phyloP scores from a whole-genome alignment of 176 grass and related monocot genomes.

The Eragrostis curvula region DNA sequence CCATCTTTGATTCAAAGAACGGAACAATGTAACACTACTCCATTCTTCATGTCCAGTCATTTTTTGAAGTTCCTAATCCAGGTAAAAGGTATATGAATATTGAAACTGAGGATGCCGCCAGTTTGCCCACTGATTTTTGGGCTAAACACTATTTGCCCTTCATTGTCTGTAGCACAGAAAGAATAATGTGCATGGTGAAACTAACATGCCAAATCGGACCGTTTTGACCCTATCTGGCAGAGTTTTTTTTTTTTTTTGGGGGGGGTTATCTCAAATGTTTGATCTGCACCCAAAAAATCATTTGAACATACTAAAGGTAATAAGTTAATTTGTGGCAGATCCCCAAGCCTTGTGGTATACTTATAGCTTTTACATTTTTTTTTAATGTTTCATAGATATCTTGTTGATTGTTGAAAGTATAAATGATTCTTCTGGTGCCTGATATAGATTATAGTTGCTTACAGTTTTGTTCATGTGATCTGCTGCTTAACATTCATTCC shows the following conservation, averaged over 20 bases:
- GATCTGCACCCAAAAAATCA: background rate
- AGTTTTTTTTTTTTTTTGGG: too few relatives aligned
- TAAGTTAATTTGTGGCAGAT: background rate
- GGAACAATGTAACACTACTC: background rate
- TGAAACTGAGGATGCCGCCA: background rate
- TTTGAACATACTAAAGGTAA: background rate
- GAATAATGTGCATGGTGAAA: background rate
- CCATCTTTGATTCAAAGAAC: background rate
- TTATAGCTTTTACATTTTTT: background rate
- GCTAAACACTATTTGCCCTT: background rate
- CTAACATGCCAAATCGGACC: background rate
- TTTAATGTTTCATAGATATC: background rate
- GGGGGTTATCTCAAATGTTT: background rate
- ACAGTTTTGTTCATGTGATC: constrained; percentile 1
- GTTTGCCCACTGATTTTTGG: background rate
- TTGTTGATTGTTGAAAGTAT: background rate
- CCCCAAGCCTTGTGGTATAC: background rate
- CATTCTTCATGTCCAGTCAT: background rate
- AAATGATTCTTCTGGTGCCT: constrained; percentile 7
- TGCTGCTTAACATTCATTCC: constrained; percentile 13
- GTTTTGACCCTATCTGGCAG: background rate
- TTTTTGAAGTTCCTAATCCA: background rate
- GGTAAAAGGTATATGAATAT: background rate
- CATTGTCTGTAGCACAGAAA: background rate
- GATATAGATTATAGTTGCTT: background rate